phyloP scores from a whole-genome alignment of 2,329 filamentous ascomycete species.

The Fusarium siculi region DNA sequence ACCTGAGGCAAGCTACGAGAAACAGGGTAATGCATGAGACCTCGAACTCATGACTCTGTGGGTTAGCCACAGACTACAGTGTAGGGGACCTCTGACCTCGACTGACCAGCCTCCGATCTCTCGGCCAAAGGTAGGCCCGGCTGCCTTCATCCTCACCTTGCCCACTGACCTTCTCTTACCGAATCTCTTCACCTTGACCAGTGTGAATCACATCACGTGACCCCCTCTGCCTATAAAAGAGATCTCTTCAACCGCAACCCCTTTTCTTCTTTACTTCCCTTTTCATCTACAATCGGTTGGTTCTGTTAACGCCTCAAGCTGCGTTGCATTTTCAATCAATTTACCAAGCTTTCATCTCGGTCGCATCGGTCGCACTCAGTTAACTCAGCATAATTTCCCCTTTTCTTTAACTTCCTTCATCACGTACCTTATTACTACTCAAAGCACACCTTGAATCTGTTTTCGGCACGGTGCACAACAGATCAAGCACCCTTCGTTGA shows the following conservation, averaged over 20 bases:
- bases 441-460: too few species aligned
- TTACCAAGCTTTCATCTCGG: too few species aligned
- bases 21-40: not conserved
- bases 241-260: not conserved
- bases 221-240: not conserved
- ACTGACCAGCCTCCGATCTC: not conserved
- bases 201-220: not conserved
- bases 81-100: not conserved
- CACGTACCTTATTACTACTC: too few species aligned
- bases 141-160: not conserved
- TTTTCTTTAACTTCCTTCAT: too few species aligned
- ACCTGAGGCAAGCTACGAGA: not conserved
- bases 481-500: too few species aligned
- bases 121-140: accelerated
- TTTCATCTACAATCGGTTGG: not conserved
- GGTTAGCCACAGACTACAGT: not conserved
- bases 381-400: too few species aligned
- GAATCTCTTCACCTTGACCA: not conserved
- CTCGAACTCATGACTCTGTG: not conserved
- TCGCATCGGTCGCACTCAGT: too few species aligned
- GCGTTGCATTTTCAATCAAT: too few species aligned
- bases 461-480: too few species aligned
- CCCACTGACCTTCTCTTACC: accelerated
- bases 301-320: too few species aligned
- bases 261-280: not conserved